Evolutionary conservation across 495 filamentous ascomycete genomes (phyloP).

Genomic region (Talaromyces wortmannii): DNA sequence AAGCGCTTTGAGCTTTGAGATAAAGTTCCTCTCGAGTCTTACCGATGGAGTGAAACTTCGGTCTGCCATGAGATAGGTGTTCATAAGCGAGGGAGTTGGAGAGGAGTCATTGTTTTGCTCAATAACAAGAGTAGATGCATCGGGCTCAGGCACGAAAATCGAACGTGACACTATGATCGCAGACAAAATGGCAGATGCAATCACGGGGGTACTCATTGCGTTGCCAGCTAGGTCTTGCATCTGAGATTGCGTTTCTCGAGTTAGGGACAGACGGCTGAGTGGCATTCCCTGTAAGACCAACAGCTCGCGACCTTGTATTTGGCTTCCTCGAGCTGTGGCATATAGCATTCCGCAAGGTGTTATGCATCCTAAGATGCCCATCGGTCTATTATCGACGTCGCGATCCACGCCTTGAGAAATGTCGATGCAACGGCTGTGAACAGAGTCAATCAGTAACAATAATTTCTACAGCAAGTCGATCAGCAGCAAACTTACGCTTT

Average conservation of each 20-base stretch:
- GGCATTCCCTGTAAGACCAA: conserved; percentile 70
- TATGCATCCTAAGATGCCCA: conserved; percentile 61
- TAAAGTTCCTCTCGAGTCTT: not conserved
- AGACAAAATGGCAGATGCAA: conserved; percentile 54
- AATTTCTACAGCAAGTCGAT: conserved; percentile 5
- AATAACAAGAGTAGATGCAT: not conserved
- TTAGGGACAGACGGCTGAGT: conserved; percentile 52
- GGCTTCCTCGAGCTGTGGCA: conserved; percentile 54
- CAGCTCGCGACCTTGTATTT: conserved; percentile 59
- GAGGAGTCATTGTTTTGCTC: not conserved
- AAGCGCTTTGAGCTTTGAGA: conserved; percentile 8
- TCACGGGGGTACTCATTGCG: conserved; percentile 74
- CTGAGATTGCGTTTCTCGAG: conserved; percentile 55
- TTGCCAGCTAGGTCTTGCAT: conserved; percentile 74
- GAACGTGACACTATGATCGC: conserved; percentile 33
- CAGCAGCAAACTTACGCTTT: conserved; percentile 45
- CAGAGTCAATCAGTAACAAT: not conserved
- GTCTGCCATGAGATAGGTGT: not conserved
- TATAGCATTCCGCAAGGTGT: conserved; percentile 63
- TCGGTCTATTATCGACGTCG: conserved; percentile 33
- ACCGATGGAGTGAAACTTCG: not conserved
- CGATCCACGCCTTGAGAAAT: conserved; percentile 73
- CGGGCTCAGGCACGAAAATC: not conserved
- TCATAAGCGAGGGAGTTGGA: not conserved
- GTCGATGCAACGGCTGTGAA: conserved; percentile 48